Base-by-base conservation (phyloP, 495 filamentous ascomycete genomes). In the Talaromyces adpressus region DNA sequence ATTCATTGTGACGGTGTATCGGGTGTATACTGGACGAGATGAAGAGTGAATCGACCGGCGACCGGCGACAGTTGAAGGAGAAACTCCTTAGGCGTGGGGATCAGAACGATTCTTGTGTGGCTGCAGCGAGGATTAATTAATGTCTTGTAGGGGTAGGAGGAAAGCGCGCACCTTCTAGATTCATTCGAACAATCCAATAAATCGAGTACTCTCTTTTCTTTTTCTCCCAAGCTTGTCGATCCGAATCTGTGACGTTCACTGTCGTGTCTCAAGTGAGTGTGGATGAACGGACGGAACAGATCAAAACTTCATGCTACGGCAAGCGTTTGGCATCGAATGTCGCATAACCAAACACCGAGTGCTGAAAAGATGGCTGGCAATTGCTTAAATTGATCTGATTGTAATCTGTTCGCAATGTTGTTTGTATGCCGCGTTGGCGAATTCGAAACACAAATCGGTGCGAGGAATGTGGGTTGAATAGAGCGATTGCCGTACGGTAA, bases 1-100 rank as follows among this genome's bases (percentile, higher is more conserved):
- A 78, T 91, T 90, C 89, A 92, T 92, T 58, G 2, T 60, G 58
- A 47, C 29, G 23, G 52, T 29, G 52, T 41, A 41, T 41, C 14
- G 36, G 14, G 3, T 41, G 36, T 41, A 16, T 51, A 18, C n/a
- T 23, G 18, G n/a, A 25, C 18, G 18, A n/a, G 47, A 16, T 2
- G 6, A 53, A 25, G 18, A 53, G 49, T 20, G 9, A 27, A 56
- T 27, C 23, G 52, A 22, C 20, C 1, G 51, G 25, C 51, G 25
- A 54, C 20, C 51, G 52, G 23, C 52, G 52, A 56, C 52, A 27
- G 11, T 14, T 18, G 2, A 9, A 56, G 12, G 11, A 14, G 22
- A 27, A 56, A 22, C 27, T 25, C 22, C 22, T 25, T 20, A 29
- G 14, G 23, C 18, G 52, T 25, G 52, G 22, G 27, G 20, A 5